Evolutionary conservation across 768 basidiomycete genomes (phyloP).

Genomic region (Tylopilus cervinicoccineus): DNA sequence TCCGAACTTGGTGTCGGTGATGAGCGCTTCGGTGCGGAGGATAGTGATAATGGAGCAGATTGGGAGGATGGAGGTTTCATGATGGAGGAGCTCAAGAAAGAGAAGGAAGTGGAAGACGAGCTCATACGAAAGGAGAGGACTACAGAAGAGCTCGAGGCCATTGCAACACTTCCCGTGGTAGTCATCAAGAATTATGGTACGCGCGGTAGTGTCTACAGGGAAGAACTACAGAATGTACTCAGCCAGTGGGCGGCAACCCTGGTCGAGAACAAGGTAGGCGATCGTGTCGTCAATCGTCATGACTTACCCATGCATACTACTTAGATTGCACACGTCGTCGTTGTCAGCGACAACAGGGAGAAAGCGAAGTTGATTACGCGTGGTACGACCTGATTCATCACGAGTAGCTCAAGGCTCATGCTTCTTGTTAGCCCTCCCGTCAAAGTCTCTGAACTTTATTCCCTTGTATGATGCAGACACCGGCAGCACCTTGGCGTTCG

Average conservation of each 20-base stretch:
- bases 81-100: conserved; percentile 20
- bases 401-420: background rate
- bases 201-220: conserved; percentile 52
- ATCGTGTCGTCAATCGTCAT: background rate
- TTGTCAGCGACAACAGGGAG: conserved; percentile 87
- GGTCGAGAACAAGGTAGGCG: conserved; percentile 70
- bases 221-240: conserved; percentile 71
- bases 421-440: conserved; percentile 60
- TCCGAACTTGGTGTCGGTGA: conserved; percentile 82
- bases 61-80: conserved; percentile 3
- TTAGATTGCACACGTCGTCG: conserved; percentile 87
- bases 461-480: conserved; percentile 83
- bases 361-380: conserved; percentile 81
- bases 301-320: background rate
- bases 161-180: conserved; percentile 76
- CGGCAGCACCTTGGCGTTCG: conserved; percentile 72
- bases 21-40: conserved; percentile 47
- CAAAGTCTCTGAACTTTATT: conserved; percentile 77
- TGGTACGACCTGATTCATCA: conserved; percentile 40
- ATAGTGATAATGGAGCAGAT: conserved; percentile 24
- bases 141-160: conserved; percentile 46
- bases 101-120: conserved; percentile 32
- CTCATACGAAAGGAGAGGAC: conserved; percentile 27
- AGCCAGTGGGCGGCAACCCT: conserved; percentile 83
- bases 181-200: conserved; percentile 77